Evolutionary conservation across 352 stramenopile genomes (phyloP), one percentile per base, ranked within the genome.

Genomic region (Phytopythium mirpurense): DNA sequence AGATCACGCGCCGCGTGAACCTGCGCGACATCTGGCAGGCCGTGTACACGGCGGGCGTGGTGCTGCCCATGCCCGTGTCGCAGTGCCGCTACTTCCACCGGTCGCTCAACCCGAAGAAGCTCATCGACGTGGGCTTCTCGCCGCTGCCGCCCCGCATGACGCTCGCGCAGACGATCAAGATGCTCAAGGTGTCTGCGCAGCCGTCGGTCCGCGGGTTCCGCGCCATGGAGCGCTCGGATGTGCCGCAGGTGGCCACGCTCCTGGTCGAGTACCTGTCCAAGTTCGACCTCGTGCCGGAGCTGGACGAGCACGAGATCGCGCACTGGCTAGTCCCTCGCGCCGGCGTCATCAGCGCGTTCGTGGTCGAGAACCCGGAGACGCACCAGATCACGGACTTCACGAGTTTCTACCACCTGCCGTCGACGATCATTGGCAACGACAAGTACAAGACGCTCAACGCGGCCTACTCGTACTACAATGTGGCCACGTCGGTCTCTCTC

Each of bases 391-490:
- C 90, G 35, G 96, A 99, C 75, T 92, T 99, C 53, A 93, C 84
- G 51, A 94, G 85, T 69, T 99, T 98, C 62, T 99, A 99, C 81
- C 96, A 99, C 67, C 68, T 99, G 51, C 96, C 96, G 40, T 98
- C 91, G 14, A 97, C 95, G 0, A 88, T 99, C 53, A 91, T 99
- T 43, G 86, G 90, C 44, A 83, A 98, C 70, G 62, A 83, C 29
- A 98, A 98, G 72, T 88, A 99, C 76, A 81, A 87, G 35, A 97
- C 84, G 41, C 82, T 99, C n/a, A 87, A 90, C 67, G 97, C 97
- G 1, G 96, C 93, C n/a, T 99, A 99, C 73, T 97, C 90, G 51
- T 99, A 98, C 62, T 99, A 99, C 80, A 99, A 99, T 60, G 76
- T 89, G 46, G 80, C 78, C 29, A 91, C 68, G 16, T 82, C 67